These are phyloP conservation scores for Pistacia vera DNA, from an alignment of 345 rosid species.

Conservation along the genomic window DNA sequence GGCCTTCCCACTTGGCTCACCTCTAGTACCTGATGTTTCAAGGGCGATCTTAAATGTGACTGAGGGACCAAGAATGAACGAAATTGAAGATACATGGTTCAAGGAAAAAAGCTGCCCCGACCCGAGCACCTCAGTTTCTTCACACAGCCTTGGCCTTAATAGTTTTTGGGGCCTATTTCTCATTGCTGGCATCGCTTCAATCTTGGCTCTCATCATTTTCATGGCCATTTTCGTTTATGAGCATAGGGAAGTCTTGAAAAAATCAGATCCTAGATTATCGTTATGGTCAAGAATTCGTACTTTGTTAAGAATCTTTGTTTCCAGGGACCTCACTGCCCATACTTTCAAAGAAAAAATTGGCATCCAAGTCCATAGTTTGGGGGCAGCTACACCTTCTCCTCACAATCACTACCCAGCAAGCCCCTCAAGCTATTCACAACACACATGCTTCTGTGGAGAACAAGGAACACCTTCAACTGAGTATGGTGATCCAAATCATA, in stretches of 20 bases:
- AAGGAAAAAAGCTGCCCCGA: slow-evolving; percentile 23
- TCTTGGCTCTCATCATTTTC: slow-evolving; percentile 28
- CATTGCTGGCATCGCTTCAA: slow-evolving; percentile 29
- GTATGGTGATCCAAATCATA: neutral
- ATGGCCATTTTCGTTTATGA: slow-evolving; percentile 20
- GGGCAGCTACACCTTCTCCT: slow-evolving; percentile 18
- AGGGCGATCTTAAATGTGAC: slow-evolving; percentile 42
- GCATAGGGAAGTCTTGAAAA: neutral
- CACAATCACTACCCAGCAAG: slow-evolving; percentile 5
- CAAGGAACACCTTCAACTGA: slow-evolving; percentile 17
- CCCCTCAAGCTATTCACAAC: slow-evolving; percentile 14
- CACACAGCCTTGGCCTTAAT: slow-evolving; percentile 32
- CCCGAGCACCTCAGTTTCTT: slow-evolving; percentile 23
- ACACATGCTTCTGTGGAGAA: slow-evolving; percentile 8
- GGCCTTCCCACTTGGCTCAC: slow-evolving; percentile 49
- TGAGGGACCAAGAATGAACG: slow-evolving; percentile 27
- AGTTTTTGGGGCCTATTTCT: slow-evolving; percentile 50
- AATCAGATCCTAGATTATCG: slow-evolving; percentile 23
- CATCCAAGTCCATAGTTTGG: neutral
- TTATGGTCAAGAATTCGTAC: slow-evolving; percentile 21
- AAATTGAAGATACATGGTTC: slow-evolving; percentile 37
- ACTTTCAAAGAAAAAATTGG: slow-evolving; percentile 20
- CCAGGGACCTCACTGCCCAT: slow-evolving; percentile 36
- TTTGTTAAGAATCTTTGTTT: slow-evolving; percentile 27
- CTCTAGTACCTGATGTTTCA: slow-evolving; percentile 44